Base-by-base conservation (phyloP, 2,329 filamentous ascomycete genomes). In the Podosphaera xanthii region DNA sequence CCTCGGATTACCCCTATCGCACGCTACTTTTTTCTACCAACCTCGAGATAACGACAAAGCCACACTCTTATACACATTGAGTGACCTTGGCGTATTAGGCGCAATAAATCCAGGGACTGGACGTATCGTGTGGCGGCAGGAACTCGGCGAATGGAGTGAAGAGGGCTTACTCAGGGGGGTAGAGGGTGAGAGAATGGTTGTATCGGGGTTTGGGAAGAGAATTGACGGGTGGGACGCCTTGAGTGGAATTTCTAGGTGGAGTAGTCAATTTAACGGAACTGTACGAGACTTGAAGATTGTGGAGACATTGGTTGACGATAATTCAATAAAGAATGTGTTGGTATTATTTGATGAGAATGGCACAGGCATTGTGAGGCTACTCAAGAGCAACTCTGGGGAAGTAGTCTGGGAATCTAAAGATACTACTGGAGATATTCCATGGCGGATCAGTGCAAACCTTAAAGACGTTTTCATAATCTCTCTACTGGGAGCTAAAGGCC, bases 1-100 rank as follows among this genome's bases (percentile, higher is more conserved):
- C 56, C 75, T 98, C 67, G 92, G 92, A 67, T 73, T 87, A 44
- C 89, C 92, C 59, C 84, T 85, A 70, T 76, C 80, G 69, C 81
- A 87, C 63, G 86, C 87, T 62, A 96, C 91, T 65, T 94, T 97
- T 78, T 97, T 97, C 80, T 88, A 96, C 73, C 84, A 83, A 65
- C 91, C 92, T 46, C 79, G 85, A 67, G 77, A 80, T 62, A 80
- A 83, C 65, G 90, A 91, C 62, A 88, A 87, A 71, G 90, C 90
- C 42, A 91, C 87, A 59, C 77, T 98, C 44, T 77, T 98, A 58
- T 98, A 96, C 71, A 94, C 92, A 0, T 74, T 97, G 52, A 94
- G 87, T 63, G 87, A 96, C 60, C 78, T 89, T 56, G 81, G 83
- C 44, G 79, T 96, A 1, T 72, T 98, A 22, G 92, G 87, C 56